Conservation (phyloP, 306 rosid genomes). For the Castanopsis chinensis region DNA sequence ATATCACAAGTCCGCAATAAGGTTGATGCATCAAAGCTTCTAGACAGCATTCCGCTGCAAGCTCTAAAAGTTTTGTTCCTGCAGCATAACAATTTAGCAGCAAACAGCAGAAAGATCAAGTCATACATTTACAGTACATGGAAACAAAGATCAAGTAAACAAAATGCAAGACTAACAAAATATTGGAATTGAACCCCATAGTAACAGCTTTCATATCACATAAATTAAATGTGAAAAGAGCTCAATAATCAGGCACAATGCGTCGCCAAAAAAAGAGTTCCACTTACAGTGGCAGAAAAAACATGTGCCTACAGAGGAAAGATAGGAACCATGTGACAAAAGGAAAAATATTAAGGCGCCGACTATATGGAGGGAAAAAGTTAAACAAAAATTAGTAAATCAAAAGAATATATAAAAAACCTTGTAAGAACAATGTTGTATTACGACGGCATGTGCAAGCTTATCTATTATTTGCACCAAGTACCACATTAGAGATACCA, state of each 20-base stretch:
- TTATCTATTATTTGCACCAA: no score
- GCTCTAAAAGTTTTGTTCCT: slow-evolving; percentile 11
- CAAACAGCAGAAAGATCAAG: not conserved
- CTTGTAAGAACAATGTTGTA: no score
- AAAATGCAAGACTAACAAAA: not conserved
- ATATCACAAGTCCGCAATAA: slow-evolving; percentile 17
- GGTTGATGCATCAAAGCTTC: slow-evolving; percentile 21
- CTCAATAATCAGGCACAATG: not conserved
- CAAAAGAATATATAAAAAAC: no score
- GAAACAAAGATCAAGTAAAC: not conserved
- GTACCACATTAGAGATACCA: no score
- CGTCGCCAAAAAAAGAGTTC: not conserved
- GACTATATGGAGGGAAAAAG: no score
- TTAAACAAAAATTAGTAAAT: no score
- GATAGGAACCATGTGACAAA: not conserved
- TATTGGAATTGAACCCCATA: not conserved
- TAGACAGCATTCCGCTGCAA: slow-evolving; percentile 10
- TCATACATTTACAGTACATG: not conserved
- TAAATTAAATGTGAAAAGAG: not conserved
- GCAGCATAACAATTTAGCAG: not conserved
- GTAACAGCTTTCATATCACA: not conserved
- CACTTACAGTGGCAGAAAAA: not conserved
- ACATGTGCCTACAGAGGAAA: not conserved
- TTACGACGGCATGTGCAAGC: no score
- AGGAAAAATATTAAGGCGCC: not conserved